Percentiles rank a stretch among this genome's conserved stretches.
Evolutionary conservation across 305 asterid genomes (phyloP).

Genomic region (Rubia balearica): DNA sequence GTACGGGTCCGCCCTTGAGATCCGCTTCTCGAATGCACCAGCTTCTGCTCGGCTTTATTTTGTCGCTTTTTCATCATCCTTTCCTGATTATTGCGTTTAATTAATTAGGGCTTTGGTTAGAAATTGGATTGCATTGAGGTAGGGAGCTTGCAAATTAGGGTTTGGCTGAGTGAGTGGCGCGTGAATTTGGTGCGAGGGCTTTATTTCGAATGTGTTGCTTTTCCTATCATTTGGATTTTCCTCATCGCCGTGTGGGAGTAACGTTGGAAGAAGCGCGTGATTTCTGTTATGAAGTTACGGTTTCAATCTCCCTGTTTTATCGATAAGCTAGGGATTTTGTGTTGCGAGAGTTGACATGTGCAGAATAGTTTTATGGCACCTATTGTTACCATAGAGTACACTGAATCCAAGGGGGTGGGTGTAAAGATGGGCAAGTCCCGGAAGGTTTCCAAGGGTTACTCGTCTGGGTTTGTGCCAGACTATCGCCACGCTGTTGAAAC

Average conservation of each 20-base stretch:
- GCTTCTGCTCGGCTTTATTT: slow-evolving; percentile 9
- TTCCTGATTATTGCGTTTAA: background rate
- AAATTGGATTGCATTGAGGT: slow-evolving; percentile 5
- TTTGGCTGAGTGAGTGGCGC: slow-evolving; percentile 8
- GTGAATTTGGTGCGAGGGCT: slow-evolving; percentile 12
- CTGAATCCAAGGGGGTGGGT: slow-evolving; percentile 36
- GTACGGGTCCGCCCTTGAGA: slow-evolving; percentile 7
- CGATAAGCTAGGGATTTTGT: slow-evolving; percentile 12
- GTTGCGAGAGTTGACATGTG: slow-evolving; percentile 32
- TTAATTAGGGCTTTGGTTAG: slow-evolving; percentile 9
- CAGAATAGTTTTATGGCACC: slow-evolving; percentile 44
- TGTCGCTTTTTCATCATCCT: background rate
- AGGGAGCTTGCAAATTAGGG: slow-evolving; percentile 8
- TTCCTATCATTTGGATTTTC: background rate
- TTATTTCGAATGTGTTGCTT: slow-evolving; percentile 2
- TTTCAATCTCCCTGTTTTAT: background rate
- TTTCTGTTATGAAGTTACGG: slow-evolving; percentile 7
- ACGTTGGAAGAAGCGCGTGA: background rate
- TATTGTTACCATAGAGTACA: slow-evolving; percentile 41
- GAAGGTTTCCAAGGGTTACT: slow-evolving; percentile 45
- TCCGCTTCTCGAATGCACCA: background rate
- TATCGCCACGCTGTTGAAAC: slow-evolving; percentile 56
- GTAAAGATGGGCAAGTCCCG: slow-evolving; percentile 54
- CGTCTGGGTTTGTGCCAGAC: slow-evolving; percentile 55
- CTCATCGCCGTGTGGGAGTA: background rate